Evolutionary conservation across 352 stramenopile species (phyloP), one percentile per base, ranked within the genome.

Genomic region (Phytophthora europaea): DNA sequence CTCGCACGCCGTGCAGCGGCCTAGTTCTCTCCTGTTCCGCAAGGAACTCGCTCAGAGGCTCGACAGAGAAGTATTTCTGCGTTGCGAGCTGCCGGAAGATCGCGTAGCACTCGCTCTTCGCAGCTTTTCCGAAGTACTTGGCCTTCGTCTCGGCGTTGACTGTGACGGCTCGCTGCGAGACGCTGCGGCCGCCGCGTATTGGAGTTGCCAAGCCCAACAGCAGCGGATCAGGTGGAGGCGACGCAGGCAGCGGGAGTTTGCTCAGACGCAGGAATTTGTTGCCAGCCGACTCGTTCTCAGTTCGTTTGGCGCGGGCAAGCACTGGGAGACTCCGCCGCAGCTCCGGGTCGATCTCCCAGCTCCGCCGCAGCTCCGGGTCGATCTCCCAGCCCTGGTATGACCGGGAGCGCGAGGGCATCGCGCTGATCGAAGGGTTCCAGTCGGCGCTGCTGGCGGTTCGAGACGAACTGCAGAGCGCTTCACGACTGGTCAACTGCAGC

Each of bases 341-440:
- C 18, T 93, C 85, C 8, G 70, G 31, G 58, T 93, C 85, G 67
- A 93, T 94, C 60, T 86, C 84, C 88, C 88, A 94, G 66, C n/a
- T n/a, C n/a, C n/a, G n/a, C n/a, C n/a, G n/a, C n/a, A n/a, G n/a
- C n/a, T n/a, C n/a, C n/a, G n/a, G n/a, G n/a, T n/a, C n/a, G n/a
- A n/a, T n/a, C n/a, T n/a, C n/a, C n/a, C n/a, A n/a, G n/a, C n/a
- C n/a, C 48, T 94, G 87, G 87, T 87, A 89, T 60, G 64, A 79
- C 43, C 87, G 83, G 43, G 87, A 93, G 71, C 85, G 85, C 52
- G 84, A 85, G 45, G 87, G 84, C 65, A 91, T 93, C 56, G 75
- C 79, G 23, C 61, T 89, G 33, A 83, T 94, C 55, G 87, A 94
- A 55, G 66, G 67, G 40, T 93, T 94, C 65, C 82, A 94, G 76